phyloP scores from a whole-genome alignment of 192 early-diverging fungal genomes.

The Coemansia sp. region DNA sequence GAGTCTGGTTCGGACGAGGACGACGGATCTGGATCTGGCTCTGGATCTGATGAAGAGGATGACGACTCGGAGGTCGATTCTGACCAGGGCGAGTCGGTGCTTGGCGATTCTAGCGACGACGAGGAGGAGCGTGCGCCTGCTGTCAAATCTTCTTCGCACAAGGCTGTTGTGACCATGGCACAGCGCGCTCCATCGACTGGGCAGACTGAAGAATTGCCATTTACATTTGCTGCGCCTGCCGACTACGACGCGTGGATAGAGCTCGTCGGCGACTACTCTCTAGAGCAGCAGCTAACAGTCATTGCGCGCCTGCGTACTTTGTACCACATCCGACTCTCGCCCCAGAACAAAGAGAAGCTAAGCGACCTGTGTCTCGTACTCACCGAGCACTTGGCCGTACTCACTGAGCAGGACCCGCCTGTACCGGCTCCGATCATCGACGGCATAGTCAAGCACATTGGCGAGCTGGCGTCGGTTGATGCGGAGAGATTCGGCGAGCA shows the following conservation, averaged over 20 bases:
- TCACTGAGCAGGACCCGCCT: conserved; percentile 63
- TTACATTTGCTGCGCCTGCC: conserved; percentile 81
- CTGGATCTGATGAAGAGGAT: conserved; percentile 38
- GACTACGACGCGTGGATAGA: conserved; percentile 71
- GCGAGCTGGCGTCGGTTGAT: conserved; percentile 66
- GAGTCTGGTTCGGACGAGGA: conserved; percentile 37
- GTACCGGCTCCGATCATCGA: conserved; percentile 60
- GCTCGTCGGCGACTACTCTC: conserved; percentile 64
- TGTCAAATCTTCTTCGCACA: background rate
- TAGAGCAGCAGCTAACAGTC: conserved; percentile 75
- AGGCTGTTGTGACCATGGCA: background rate
- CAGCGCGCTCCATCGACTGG: no score
- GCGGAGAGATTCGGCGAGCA: conserved; percentile 63
- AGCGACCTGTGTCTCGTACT: conserved; percentile 68
- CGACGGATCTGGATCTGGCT: background rate
- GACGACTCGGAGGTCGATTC: conserved; percentile 21
- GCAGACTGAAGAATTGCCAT: conserved; percentile 68
- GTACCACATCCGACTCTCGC: conserved; percentile 81
- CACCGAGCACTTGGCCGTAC: conserved; percentile 70
- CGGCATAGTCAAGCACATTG: conserved; percentile 64
- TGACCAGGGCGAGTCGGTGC: conserved; percentile 11
- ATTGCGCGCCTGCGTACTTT: conserved; percentile 82
- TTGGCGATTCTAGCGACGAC: background rate
- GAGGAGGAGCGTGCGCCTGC: background rate
- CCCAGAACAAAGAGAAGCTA: conserved; percentile 81